These are phyloP conservation scores for Teunomyces gatunensis DNA, from an alignment of 805 yeast species.

Conservation along the genomic window DNA sequence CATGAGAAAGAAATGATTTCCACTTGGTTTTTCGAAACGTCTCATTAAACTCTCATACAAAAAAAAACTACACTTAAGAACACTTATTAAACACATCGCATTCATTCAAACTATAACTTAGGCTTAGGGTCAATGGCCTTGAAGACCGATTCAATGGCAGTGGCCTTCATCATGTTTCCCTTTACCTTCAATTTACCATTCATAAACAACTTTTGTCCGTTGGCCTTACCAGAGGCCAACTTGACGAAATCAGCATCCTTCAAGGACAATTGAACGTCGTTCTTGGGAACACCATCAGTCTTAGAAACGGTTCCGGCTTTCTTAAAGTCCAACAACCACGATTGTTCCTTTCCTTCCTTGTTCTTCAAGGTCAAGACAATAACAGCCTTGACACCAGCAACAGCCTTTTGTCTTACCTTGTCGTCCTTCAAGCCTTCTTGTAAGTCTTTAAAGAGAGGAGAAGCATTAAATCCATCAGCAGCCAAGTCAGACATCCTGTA, in stretches of 20 bases:
- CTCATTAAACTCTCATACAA: too few relatives aligned
- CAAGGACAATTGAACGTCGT: conserved; percentile 63
- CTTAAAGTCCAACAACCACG: conserved; percentile 71
- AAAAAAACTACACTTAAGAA: background rate
- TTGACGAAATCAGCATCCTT: conserved; percentile 68
- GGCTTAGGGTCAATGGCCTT: conserved; percentile 47
- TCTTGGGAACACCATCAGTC: conserved; percentile 46
- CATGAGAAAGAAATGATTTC: background rate
- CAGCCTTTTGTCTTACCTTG: conserved; percentile 35
- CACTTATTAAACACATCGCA: background rate
- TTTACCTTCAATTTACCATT: conserved; percentile 80
- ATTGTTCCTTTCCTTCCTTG: conserved; percentile 53
- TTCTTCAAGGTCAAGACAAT: conserved; percentile 67
- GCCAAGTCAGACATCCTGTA: conserved; percentile 23
- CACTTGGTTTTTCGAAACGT: too few relatives aligned
- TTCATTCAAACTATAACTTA: conserved; percentile 31
- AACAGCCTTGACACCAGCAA: conserved; percentile 53
- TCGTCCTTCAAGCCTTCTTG: conserved; percentile 37
- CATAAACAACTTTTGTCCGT: conserved; percentile 83
- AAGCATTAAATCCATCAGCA: conserved; percentile 43
- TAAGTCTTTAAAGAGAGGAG: conserved; percentile 40
- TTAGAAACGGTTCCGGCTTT: conserved; percentile 47
- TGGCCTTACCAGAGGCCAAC: conserved; percentile 74
- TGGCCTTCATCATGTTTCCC: conserved; percentile 90
- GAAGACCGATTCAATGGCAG: conserved; percentile 67